Evolutionary conservation across 768 basidiomycete species (phyloP).

Genomic region (Kwoniella sp.): DNA sequence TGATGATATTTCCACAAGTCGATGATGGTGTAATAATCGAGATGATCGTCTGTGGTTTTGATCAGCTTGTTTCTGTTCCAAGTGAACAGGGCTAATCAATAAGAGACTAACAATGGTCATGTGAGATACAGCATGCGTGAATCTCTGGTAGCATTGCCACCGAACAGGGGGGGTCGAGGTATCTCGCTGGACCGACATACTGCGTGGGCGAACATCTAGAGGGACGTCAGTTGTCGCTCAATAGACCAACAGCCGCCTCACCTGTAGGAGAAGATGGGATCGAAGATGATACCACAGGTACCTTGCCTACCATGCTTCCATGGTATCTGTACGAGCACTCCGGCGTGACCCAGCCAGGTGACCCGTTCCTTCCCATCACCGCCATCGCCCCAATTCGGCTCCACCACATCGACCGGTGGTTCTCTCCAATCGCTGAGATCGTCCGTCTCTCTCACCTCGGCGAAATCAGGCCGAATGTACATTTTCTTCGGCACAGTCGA

Average conservation of each 20-base stretch:
- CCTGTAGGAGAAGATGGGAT: slow-evolving; percentile 49
- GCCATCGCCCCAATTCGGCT: slow-evolving; percentile 23
- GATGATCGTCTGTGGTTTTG: slow-evolving; percentile 42
- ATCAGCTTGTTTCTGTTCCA: background rate
- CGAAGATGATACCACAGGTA: slow-evolving; percentile 44
- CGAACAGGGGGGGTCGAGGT: slow-evolving; percentile 40
- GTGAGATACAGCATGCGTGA: slow-evolving; percentile 46
- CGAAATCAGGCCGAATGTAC: slow-evolving; percentile 29
- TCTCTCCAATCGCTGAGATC: slow-evolving; percentile 43
- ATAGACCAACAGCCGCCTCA: slow-evolving; percentile 19
- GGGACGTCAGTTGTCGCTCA: background rate
- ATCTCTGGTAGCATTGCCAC: slow-evolving; percentile 43
- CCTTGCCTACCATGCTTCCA: slow-evolving; percentile 32
- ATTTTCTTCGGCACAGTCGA: slow-evolving; percentile 12
- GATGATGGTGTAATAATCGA: slow-evolving; percentile 49
- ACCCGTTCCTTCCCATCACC: slow-evolving; percentile 24
- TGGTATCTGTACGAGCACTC: slow-evolving; percentile 42
- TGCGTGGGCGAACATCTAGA: slow-evolving; percentile 47
- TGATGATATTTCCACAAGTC: slow-evolving; percentile 44
- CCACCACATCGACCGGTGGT: slow-evolving; percentile 32
- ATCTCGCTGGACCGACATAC: slow-evolving; percentile 45
- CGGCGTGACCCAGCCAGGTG: slow-evolving; percentile 49
- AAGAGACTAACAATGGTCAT: slow-evolving; percentile 46
- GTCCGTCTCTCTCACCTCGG: slow-evolving; percentile 26
- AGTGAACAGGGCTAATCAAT: too few relatives aligned